phyloP scores from a whole-genome alignment of 169 alveolate species.

The Eimeria falciformis region DNA sequence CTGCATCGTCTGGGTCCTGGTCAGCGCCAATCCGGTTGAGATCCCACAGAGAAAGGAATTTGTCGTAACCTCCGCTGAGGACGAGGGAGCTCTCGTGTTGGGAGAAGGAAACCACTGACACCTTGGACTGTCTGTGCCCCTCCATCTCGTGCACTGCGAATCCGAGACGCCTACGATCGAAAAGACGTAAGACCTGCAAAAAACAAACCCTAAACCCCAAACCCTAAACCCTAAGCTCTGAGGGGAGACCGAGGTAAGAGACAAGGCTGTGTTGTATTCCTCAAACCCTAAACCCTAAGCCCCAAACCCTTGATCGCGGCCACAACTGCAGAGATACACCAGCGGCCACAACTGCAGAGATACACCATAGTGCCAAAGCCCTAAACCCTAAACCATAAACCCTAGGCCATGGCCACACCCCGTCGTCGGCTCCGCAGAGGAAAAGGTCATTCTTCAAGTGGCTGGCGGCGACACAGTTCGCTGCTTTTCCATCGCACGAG shows the following conservation, averaged over 20 bases:
- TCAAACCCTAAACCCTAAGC: slow-evolving; percentile 42
- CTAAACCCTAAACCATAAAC: background rate
- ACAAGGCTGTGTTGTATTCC: too few species aligned
- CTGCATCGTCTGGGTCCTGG: slow-evolving; percentile 69
- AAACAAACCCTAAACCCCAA: slow-evolving; percentile 18
- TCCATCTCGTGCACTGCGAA: slow-evolving; percentile 5
- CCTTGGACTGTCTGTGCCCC: background rate
- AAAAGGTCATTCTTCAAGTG: background rate
- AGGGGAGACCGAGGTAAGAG: too few species aligned
- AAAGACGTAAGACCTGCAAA: background rate
- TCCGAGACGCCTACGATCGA: slow-evolving; percentile 43
- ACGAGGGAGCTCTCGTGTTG: background rate
- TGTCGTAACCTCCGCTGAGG: background rate
- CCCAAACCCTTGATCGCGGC: too few species aligned
- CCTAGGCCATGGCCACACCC: slow-evolving; percentile 13
- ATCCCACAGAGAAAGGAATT: slow-evolving; percentile 47
- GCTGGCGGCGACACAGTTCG: slow-evolving; percentile 5
- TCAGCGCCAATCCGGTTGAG: slow-evolving; percentile 12
- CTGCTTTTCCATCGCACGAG: background rate
- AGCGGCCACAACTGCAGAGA: background rate
- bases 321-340: background rate
- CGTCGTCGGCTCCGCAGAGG: slow-evolving; percentile 51
- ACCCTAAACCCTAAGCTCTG: slow-evolving; percentile 4
- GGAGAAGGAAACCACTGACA: slow-evolving; percentile 12
- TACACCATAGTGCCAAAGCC: background rate